phyloP scores from a whole-genome alignment of 208 protist species.

The Trypanosoma melophagium region DNA sequence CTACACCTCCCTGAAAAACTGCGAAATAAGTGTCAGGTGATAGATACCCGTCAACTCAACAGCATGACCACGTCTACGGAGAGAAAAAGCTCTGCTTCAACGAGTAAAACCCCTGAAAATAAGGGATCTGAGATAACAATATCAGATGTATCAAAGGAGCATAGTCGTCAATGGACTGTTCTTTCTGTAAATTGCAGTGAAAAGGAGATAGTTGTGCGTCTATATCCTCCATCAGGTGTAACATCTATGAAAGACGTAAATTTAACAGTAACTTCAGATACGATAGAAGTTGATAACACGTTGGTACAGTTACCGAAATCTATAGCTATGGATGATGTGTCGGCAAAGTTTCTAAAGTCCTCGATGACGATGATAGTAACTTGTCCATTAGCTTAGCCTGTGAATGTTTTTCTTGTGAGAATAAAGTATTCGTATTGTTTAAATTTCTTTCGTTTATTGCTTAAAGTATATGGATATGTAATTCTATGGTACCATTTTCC shows the following conservation, averaged over 20 bases:
- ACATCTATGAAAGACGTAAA: slow-evolving; percentile 60
- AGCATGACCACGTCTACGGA: neutral
- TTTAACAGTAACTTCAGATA: slow-evolving; percentile 33
- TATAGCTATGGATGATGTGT: slow-evolving; percentile 44
- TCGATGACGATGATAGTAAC: slow-evolving; percentile 49
- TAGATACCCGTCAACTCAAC: slow-evolving; percentile 49
- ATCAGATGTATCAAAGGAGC: neutral
- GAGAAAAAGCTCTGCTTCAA: neutral
- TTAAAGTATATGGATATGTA: slow-evolving; percentile 1
- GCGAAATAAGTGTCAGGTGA: slow-evolving; percentile 69
- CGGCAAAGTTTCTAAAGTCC: slow-evolving; percentile 61
- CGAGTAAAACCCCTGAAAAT: neutral
- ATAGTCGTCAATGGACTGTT: slow-evolving; percentile 13
- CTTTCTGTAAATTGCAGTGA: slow-evolving; percentile 17
- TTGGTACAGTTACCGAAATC: slow-evolving; percentile 34
- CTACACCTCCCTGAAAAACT: slow-evolving; percentile 73
- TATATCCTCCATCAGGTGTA: slow-evolving; percentile 36
- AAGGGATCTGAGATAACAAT: neutral
- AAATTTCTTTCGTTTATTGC: neutral
- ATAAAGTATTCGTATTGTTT: neutral
- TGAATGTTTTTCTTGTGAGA: neutral
- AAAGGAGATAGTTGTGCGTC: slow-evolving; percentile 28
- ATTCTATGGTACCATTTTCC: neutral
- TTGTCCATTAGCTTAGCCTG: slow-evolving; percentile 28
- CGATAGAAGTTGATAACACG: slow-evolving; percentile 52